A percentile compares a stretch with the other conserved stretches of the same genome.
Conservation (phyloP, 176 grass and related monocot genomes). For the Lolium rigidum region DNA sequence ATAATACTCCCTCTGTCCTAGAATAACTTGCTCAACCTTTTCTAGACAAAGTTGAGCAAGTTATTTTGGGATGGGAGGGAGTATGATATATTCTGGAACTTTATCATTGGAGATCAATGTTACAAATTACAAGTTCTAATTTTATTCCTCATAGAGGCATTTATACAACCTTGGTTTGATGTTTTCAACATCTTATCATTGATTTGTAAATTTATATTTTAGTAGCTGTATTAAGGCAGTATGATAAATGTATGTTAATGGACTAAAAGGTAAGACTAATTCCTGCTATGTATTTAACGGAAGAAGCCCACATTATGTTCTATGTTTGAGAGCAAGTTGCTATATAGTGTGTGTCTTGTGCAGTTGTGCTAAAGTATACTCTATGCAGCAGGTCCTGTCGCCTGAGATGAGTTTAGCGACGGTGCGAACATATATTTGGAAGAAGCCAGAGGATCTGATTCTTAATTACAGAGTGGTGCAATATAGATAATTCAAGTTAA, state of each 20-base stretch:
- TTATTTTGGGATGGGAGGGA: too few relatives aligned
- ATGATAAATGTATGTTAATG: not conserved
- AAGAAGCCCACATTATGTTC: constrained; percentile 1
- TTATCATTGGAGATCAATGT: not conserved
- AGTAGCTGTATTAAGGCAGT: not conserved
- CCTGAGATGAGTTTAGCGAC: constrained; percentile 94
- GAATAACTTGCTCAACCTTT: too few relatives aligned
- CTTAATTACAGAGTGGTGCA: constrained; percentile 87
- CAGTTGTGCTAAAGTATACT: constrained; percentile 32
- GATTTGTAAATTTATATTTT: not conserved
- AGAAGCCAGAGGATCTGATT: constrained; percentile 92
- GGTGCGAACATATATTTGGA: constrained; percentile 90
- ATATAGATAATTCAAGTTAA: constrained; percentile 50
- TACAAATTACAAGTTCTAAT: not conserved
- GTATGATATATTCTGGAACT: not conserved
- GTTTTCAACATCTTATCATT: not conserved
- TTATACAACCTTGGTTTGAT: not conserved
- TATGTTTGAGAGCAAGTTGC: constrained; percentile 8
- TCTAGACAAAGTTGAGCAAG: too few relatives aligned
- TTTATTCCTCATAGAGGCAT: not conserved
- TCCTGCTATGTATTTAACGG: not conserved
- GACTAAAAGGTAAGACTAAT: not conserved
- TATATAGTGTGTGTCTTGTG: not conserved
- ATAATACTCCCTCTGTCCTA: not conserved
- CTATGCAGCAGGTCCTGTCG: constrained; percentile 61